phyloP scores from a whole-genome alignment of 2,329 filamentous ascomycete genomes.

The Ophiocordyceps camponoti-leonardi region DNA sequence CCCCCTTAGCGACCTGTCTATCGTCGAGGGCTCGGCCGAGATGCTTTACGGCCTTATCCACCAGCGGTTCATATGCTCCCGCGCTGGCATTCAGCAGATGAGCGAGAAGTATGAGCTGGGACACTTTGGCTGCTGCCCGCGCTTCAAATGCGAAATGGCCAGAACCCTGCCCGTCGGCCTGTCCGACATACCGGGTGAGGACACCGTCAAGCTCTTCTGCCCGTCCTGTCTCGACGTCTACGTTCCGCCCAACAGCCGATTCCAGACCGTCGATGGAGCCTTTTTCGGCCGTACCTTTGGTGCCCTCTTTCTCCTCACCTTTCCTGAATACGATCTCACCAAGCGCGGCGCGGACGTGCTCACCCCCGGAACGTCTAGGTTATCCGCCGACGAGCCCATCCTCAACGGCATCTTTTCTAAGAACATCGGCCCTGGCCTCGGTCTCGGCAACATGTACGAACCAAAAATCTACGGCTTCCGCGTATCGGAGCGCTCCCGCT shows the following conservation, averaged over 20 bases:
- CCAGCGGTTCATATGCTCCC: constrained; percentile 93
- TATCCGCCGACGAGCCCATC: constrained; percentile 26
- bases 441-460: constrained; percentile 72
- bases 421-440: constrained; percentile 81
- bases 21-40: constrained; percentile 96
- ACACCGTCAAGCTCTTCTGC: constrained; percentile 97
- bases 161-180: constrained; percentile 85
- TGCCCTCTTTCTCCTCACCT: constrained; percentile 94
- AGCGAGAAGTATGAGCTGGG: constrained; percentile 96
- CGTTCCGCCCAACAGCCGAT: constrained; percentile 89
- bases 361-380: constrained; percentile 15
- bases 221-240: constrained; percentile 94
- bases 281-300: constrained; percentile 98
- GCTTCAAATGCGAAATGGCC: constrained; percentile 78
- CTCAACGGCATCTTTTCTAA: constrained; percentile 77
- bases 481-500: constrained; percentile 77
- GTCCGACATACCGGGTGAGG: constrained; percentile 86
- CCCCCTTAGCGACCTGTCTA: constrained; percentile 80
- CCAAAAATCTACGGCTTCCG: constrained; percentile 93
- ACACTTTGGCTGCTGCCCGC: constrained; percentile 91
- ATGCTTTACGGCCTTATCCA: constrained; percentile 96
- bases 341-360: constrained; percentile 49
- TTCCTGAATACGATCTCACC: constrained; percentile 83
- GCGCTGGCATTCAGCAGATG: constrained; percentile 96
- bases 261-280: constrained; percentile 91